Evolutionary conservation across 2,329 filamentous ascomycete species (phyloP).

Genomic region (Stagonosporopsis vannaccii): DNA sequence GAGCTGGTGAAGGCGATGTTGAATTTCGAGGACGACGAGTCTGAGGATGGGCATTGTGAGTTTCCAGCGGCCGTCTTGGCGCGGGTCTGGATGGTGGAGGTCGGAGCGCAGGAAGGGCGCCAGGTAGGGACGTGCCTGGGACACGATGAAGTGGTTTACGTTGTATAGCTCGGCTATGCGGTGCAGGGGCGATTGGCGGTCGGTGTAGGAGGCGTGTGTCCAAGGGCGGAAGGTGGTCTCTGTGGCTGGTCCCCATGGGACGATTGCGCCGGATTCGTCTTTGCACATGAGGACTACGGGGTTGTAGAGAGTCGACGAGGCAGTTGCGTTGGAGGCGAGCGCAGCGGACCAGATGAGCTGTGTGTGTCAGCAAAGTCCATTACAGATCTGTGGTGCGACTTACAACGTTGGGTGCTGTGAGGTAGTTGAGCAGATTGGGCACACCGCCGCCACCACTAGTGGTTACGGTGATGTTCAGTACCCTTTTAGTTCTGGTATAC

Average conservation of each 20-base stretch:
- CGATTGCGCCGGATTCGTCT: constrained; percentile 73
- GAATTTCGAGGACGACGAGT: constrained; percentile 76
- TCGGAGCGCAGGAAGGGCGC: constrained; percentile 85
- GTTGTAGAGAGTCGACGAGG: constrained; percentile 70
- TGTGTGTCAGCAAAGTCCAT: constrained; percentile 17
- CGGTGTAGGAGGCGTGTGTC: constrained; percentile 68
- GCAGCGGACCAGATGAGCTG: constrained; percentile 83
- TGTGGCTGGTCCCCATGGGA: constrained; percentile 72
- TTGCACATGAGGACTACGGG: constrained; percentile 78
- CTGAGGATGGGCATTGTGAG: constrained; percentile 65
- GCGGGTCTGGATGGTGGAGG: constrained; percentile 73
- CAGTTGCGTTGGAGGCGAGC: constrained; percentile 75
- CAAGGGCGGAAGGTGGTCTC: constrained; percentile 73
- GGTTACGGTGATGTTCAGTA: constrained; percentile 90
- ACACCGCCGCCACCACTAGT: constrained; percentile 76
- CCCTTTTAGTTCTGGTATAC: constrained; percentile 81
- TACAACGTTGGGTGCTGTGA: constrained; percentile 92
- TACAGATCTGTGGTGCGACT: constrained; percentile 47
- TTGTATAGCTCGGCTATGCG: constrained; percentile 86
- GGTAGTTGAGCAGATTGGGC: constrained; percentile 86
- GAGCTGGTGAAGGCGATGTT: constrained; percentile 81
- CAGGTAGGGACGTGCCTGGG: constrained; percentile 88
- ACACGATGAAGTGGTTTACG: constrained; percentile 94
- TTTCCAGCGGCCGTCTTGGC: constrained; percentile 65
- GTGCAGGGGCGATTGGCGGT: constrained; percentile 71